phyloP scores from a whole-genome alignment of 768 basidiomycete genomes.

The Leccinum olivaceopallidum region DNA sequence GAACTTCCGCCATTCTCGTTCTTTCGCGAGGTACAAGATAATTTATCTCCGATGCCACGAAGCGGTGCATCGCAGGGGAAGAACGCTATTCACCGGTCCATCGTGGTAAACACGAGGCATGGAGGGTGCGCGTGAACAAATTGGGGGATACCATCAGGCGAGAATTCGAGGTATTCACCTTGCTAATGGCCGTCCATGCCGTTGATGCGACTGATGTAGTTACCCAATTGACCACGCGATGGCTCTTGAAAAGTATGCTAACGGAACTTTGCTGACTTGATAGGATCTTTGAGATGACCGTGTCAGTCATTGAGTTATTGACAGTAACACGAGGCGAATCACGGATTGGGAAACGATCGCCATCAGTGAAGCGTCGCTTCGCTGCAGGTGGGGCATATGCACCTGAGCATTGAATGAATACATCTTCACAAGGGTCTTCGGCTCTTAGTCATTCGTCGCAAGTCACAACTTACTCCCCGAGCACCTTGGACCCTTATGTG shows the following conservation, averaged over 20 bases:
- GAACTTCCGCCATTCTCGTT: constrained; percentile 19
- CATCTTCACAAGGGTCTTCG: constrained; percentile 18
- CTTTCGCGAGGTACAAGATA: constrained; percentile 19
- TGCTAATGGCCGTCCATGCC: constrained; percentile 11
- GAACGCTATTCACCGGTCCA: constrained; percentile 23
- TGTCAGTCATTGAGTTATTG: constrained; percentile 12
- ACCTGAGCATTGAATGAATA: constrained; percentile 1
- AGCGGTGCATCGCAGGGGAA: constrained; percentile 27
- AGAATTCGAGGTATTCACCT: constrained; percentile 15
- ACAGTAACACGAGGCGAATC: constrained; percentile 25
- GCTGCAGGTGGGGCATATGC: constrained; percentile 12
- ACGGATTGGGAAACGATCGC: constrained; percentile 16
- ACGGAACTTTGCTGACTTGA: constrained; percentile 12
- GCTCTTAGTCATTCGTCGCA: constrained; percentile 8
- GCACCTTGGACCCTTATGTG: constrained; percentile 11
- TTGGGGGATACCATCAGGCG: constrained; percentile 12
- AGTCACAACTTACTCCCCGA: constrained; percentile 10
- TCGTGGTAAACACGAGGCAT: constrained; percentile 36
- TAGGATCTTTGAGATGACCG: constrained; percentile 16
- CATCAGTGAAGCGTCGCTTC: constrained; percentile 23
- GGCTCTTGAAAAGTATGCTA: not conserved
- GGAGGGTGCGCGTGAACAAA: constrained; percentile 17
- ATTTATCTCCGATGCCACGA: constrained; percentile 33
- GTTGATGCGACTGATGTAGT: constrained; percentile 7
- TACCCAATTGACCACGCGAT: constrained; percentile 7